A percentile compares a stretch with the other conserved stretches of the same genome.
Evolutionary conservation across 208 protist species (phyloP).

Genomic region (Leishmania braziliensis): DNA sequence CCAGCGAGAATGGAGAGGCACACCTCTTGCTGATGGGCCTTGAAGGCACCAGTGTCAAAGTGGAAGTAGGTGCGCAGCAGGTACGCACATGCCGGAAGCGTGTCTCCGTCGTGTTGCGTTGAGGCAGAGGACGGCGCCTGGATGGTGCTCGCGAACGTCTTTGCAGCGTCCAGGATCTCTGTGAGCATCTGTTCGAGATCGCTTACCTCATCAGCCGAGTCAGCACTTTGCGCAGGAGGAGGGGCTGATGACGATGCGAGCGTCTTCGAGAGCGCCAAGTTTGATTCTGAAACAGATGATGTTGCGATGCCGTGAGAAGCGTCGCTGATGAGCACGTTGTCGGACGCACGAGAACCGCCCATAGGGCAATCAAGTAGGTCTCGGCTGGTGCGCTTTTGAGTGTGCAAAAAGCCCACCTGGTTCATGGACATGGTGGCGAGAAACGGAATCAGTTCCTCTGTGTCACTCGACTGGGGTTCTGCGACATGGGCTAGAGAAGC

Average conservation of each 20-base stretch:
- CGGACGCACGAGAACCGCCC: no score
- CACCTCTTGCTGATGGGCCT: conserved; percentile 78
- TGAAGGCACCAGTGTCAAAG: conserved; percentile 65
- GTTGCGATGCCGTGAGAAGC: neutral
- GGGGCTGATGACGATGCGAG: neutral
- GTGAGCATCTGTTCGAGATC: conserved; percentile 22
- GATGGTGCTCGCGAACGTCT: neutral
- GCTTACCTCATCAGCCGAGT: conserved; percentile 7
- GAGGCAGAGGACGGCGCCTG: neutral
- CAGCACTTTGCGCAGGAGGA: neutral
- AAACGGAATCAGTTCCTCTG: conserved; percentile 41
- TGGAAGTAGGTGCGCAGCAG: conserved; percentile 63
- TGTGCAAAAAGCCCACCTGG: conserved; percentile 16
- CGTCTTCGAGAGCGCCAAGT: neutral
- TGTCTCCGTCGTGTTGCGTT: conserved; percentile 1
- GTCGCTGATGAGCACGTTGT: neutral
- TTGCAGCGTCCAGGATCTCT: conserved; percentile 22
- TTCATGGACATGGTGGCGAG: conserved; percentile 43
- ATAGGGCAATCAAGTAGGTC: neutral
- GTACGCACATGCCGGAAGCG: conserved; percentile 53
- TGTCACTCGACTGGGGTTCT: neutral
- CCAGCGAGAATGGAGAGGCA: conserved; percentile 66
- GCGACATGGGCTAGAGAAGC: neutral
- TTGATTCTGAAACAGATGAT: neutral
- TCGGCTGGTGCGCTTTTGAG: neutral